Conservation (phyloP, 2,329 filamentous ascomycete species). For the Hymenoscyphus infarciens region DNA sequence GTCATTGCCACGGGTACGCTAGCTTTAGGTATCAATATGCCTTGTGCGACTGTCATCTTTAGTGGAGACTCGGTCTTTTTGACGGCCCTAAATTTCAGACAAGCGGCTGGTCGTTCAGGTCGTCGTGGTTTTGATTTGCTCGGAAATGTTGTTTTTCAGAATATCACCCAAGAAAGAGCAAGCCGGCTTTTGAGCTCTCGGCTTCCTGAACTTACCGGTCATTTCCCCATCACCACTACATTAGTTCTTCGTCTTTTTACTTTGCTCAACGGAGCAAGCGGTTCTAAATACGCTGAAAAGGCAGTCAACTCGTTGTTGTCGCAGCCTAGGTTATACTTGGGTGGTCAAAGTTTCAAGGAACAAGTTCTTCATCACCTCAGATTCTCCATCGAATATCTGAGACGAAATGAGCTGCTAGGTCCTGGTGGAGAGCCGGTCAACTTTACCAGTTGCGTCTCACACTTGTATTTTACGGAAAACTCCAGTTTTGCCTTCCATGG, state of each 20-base stretch:
- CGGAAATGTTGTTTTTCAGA: slow-evolving; percentile 77
- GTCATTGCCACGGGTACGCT: slow-evolving; percentile 75
- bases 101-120: slow-evolving; percentile 73
- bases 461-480: slow-evolving; percentile 75
- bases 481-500: slow-evolving; percentile 72
- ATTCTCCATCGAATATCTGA: slow-evolving; percentile 77
- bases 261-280: slow-evolving; percentile 62
- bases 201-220: slow-evolving; percentile 69
- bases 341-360: slow-evolving; percentile 63
- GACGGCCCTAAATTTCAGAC: slow-evolving; percentile 72
- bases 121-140: slow-evolving; percentile 77
- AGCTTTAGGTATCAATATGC: slow-evolving; percentile 78
- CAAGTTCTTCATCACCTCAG: slow-evolving; percentile 72
- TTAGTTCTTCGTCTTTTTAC: slow-evolving; percentile 66
- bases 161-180: slow-evolving; percentile 57
- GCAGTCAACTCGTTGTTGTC: slow-evolving; percentile 66
- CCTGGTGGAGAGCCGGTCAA: slow-evolving; percentile 61
- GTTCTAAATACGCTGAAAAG: slow-evolving; percentile 57
- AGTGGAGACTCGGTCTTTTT: slow-evolving; percentile 69
- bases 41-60: slow-evolving; percentile 78
- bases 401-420: slow-evolving; percentile 63
- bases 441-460: slow-evolving; percentile 66
- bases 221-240: slow-evolving; percentile 74
- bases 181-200: slow-evolving; percentile 68
- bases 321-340: slow-evolving; percentile 66